phyloP scores from a whole-genome alignment of 1,284 basidiomycete genomes.

The Puccinia polysora region DNA sequence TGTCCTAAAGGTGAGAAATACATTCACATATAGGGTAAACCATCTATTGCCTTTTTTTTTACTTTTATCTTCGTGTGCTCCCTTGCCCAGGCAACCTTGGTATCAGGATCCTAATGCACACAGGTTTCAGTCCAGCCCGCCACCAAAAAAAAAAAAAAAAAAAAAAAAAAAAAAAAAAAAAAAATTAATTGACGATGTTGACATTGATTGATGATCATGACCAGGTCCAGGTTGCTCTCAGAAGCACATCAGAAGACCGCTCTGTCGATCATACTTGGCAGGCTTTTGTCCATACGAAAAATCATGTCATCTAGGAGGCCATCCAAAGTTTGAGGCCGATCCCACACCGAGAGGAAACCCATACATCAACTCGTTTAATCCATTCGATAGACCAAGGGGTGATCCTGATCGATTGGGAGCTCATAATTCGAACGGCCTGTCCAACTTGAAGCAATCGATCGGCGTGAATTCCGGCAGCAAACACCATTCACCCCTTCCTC shows the following conservation, averaged over 20 bases:
- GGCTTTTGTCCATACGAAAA: conserved; percentile 94
- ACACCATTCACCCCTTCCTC: background rate
- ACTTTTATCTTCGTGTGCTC: background rate
- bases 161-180: background rate
- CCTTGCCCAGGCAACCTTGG: no score
- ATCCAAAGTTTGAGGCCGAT: conserved; percentile 55
- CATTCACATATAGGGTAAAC: background rate
- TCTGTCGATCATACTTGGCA: conserved; percentile 84
- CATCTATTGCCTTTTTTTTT: conserved; percentile 37
- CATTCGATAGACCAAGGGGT: conserved; percentile 41
- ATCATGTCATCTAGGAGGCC: conserved; percentile 74
- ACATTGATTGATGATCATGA: background rate
- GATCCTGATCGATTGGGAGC: conserved; percentile 36
- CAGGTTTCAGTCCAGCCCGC: background rate
- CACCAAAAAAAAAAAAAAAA: background rate
- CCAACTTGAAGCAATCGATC: background rate
- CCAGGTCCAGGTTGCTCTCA: conserved; percentile 80
- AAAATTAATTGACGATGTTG: conserved; percentile 1
- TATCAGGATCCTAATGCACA: no score
- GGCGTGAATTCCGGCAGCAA: background rate
- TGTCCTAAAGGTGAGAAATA: conserved; percentile 57
- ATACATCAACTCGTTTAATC: conserved; percentile 44
- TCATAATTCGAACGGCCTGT: conserved; percentile 3
- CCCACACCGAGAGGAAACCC: conserved; percentile 48
- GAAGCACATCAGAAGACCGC: conserved; percentile 84